Percentiles rank a stretch among this genome's conserved stretches.
Conservation (phyloP, 108 stramenopile genomes). For the Mediolabrus comicus region DNA sequence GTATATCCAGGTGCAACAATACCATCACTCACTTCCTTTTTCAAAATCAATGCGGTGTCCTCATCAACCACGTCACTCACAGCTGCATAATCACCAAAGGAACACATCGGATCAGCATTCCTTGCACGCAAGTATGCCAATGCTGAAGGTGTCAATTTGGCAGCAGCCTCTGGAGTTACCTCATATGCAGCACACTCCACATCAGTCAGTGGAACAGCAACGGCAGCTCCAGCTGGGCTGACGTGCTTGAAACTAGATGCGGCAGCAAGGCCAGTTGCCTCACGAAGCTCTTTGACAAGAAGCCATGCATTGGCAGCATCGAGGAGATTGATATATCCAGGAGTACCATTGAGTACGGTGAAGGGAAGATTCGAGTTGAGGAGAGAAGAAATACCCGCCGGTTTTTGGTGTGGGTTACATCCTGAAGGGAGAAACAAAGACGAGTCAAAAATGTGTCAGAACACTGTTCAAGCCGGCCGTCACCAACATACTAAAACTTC, state of each 20-base stretch:
- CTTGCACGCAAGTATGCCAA: slow-evolving; percentile 97
- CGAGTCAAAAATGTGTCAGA: not conserved
- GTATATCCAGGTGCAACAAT: slow-evolving; percentile 99
- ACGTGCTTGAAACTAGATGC: slow-evolving; percentile 98
- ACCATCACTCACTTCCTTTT: slow-evolving; percentile 97
- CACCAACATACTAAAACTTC: too few relatives aligned
- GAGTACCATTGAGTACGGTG: slow-evolving; percentile 86
- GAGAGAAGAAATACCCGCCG: slow-evolving; percentile 84
- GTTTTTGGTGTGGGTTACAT: slow-evolving; percentile 97
- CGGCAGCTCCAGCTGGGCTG: slow-evolving; percentile 96
- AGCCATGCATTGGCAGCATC: slow-evolving; percentile 99
- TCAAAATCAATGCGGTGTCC: slow-evolving; percentile 91
- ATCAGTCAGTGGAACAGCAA: slow-evolving; percentile 91
- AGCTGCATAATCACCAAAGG: slow-evolving; percentile 98
- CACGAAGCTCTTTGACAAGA: slow-evolving; percentile 90
- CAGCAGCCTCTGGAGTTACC: slow-evolving; percentile 64
- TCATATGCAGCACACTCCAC: slow-evolving; percentile 90
- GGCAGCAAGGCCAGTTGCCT: slow-evolving; percentile 91
- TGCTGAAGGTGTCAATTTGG: slow-evolving; percentile 85
- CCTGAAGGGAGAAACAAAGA: slow-evolving; percentile 14
- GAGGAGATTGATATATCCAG: slow-evolving; percentile 98
- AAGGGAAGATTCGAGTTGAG: slow-evolving; percentile 85
- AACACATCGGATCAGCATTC: slow-evolving; percentile 98
- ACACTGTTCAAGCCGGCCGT: too few relatives aligned
- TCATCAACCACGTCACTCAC: slow-evolving; percentile 96